Percentiles rank a stretch among this genome's conserved stretches.
Evolutionary conservation across 2,329 filamentous ascomycete species (phyloP).

Genomic region (Aspergillus glaucus): DNA sequence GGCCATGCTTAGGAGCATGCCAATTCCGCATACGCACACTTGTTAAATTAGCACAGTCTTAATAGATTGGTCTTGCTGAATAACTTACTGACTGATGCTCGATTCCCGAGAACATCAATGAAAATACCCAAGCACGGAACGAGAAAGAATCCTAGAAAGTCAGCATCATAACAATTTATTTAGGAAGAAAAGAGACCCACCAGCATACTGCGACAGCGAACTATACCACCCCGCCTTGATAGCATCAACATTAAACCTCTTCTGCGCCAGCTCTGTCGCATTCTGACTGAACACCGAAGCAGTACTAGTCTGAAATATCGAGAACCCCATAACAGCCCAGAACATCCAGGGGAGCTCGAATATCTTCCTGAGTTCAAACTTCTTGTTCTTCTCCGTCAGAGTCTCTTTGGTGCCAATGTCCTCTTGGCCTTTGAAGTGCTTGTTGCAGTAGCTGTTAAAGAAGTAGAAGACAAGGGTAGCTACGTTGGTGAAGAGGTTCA

Average conservation of each 20-base stretch:
- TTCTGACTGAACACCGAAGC: conserved; percentile 52
- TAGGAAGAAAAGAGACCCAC: conserved; percentile 13
- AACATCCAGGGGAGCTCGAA: conserved; percentile 55
- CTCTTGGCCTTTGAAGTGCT: conserved; percentile 40
- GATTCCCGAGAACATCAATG: conserved; percentile 51
- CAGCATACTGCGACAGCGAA: conserved; percentile 49
- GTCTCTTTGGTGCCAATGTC: conserved; percentile 55
- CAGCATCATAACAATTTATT: too few species aligned
- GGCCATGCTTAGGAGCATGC: conserved; percentile 50
- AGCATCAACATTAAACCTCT: conserved; percentile 51
- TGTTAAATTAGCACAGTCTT: not conserved
- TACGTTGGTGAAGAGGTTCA: conserved; percentile 58
- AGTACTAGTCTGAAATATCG: conserved; percentile 54
- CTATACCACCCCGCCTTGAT: conserved; percentile 58
- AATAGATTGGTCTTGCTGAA: too few species aligned
- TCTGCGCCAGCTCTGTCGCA: conserved; percentile 55
- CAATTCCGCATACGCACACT: conserved; percentile 41
- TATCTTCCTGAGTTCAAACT: conserved; percentile 52
- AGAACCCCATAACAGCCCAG: conserved; percentile 51
- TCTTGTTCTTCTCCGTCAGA: conserved; percentile 55
- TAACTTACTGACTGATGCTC: conserved; percentile 40
- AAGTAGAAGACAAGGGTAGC: conserved; percentile 50
- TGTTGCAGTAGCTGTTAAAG: conserved; percentile 49
- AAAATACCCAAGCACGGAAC: conserved; percentile 52
- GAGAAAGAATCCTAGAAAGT: conserved; percentile 46